Conservation (phyloP, 2,329 filamentous ascomycete species). For the Huntiella omanensis region DNA sequence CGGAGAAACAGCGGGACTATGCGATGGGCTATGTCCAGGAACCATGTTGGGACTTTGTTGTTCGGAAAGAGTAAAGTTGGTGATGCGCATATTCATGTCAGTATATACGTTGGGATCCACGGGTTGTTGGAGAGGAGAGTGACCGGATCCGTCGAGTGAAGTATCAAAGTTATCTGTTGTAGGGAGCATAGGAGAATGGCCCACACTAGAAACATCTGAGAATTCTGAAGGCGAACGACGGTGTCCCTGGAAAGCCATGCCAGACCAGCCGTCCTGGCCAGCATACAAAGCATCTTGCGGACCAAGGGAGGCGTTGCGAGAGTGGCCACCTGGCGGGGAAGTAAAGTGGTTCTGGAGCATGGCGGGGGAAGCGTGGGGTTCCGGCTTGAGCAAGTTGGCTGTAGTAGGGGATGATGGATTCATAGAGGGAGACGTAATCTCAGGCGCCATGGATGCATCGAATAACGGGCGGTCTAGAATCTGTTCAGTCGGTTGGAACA, state of each 20-base stretch:
- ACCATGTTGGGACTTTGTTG: constrained; percentile 39
- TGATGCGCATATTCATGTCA: constrained; percentile 32
- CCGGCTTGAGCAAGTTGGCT: constrained; percentile 33
- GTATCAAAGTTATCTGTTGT: constrained; percentile 61
- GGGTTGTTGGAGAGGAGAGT: constrained; percentile 64
- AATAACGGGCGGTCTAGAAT: constrained; percentile 46
- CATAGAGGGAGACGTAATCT: constrained; percentile 35
- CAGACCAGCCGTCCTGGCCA: constrained; percentile 38
- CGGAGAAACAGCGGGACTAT: constrained; percentile 48
- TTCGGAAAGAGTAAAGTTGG: constrained; percentile 64
- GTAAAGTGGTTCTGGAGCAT: constrained; percentile 37
- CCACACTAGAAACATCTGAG: constrained; percentile 70
- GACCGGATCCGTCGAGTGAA: constrained; percentile 36
- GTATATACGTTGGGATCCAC: constrained; percentile 43
- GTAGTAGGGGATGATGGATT: constrained; percentile 35
- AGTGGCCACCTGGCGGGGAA: constrained; percentile 29
- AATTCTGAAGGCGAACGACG: constrained; percentile 75
- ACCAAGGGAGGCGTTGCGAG: constrained; percentile 36
- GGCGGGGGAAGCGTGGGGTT: constrained; percentile 32
- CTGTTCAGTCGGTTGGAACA: constrained; percentile 38
- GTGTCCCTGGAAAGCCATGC: constrained; percentile 56
- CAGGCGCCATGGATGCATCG: constrained; percentile 25
- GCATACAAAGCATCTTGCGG: constrained; percentile 38
- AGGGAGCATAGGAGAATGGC: constrained; percentile 59
- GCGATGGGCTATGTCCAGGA: constrained; percentile 63